Base-by-base conservation (phyloP, 1,139 yeast species). In the Suhomyces wounanorum region DNA sequence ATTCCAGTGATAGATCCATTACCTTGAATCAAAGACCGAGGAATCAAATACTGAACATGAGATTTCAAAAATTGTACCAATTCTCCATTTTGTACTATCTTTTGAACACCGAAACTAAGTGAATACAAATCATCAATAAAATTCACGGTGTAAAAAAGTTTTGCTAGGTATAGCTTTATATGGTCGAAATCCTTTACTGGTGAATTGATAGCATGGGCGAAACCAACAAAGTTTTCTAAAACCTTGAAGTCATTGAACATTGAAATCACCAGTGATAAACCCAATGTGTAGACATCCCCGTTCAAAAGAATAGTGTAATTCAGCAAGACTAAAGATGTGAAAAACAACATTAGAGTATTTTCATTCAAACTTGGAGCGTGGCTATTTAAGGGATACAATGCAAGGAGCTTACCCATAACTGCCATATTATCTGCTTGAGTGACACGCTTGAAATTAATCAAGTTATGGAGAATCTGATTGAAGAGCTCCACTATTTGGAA, bases 181-280 rank as follows among this genome's bases (percentile, higher is more conserved):
- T 72, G 70, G 55, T 77, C 82, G 48, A 59, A 62, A 50, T 68
- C 66, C 21, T 57, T 50, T 28, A 26, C 35, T 39, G 52, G 49
- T 23, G 53, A 48, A 7, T 37, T 47, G 26, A 49, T 44, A 3
- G 35, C 44, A 17, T 50, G 52, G 40, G 55, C 55, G 45, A 56
- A 63, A 54, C 56, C 62, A 39, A 61, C 54, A 58, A 72, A 73
- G 53, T 62, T 69, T 56, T 78, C 81, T 60, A 74, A 68, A 3
- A 85, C 69, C 54, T 77, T 78, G 63, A 81, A 79, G 58, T 84
- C 90, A 62, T 82, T 82, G 60, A 85, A 81, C 10, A 84, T 73
- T 1, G 85, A 72, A 11, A 78, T 73, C 1, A 87, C 70, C 54
- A 80, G 67, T 1, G 84, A 75, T 39, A 85, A 68, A 0, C 85